Base-by-base conservation (phyloP, 306 rosid genomes). In the Mimosa pudica region DNA sequence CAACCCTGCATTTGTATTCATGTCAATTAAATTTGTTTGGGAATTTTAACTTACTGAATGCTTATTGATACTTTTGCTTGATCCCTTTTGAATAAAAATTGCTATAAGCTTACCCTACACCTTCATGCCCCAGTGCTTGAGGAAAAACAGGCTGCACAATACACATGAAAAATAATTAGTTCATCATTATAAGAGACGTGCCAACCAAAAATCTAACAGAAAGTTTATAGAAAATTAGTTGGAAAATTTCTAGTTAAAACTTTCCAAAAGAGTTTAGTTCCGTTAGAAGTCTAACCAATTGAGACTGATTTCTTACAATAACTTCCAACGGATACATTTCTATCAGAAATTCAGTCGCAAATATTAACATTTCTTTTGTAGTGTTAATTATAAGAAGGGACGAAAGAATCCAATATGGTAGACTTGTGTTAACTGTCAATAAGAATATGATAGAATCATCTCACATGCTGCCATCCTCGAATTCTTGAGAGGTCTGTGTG, bases 71-170 rank as follows among this genome's bases (percentile, higher is more conserved):
- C 10, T 0, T 7, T 48, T 49, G 14, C 55, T 54, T 54, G 61
- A 6, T 17, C n/a, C 1, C 3, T 6, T 55, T 55, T n/a, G 61
- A n/a, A 55, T 55, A 4, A 51, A 11, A 12, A 13, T 49, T 17
- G 57, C 6, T 3, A 54, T 54, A 17, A 57, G 49, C 77, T 30
- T 68, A 85, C 93, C 93, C 91, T 30, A 89, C 86, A 58, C 93
- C 93, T 81, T 89, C 93, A 18, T 87, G 93, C 3, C 91, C 91
- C n/a, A 81, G 77, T 65, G 88, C 90, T 75, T 80, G 69, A 70
- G 93, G 93, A 76, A 80, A 87, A 14, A 24, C 36, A 10, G 74
- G 75, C 90, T 90, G 87, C 63, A 3, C 61, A 57, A 11, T 13
- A 48, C 4, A 38, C 42, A 38, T 38, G 4, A 38, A 38, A 24